Percentiles rank a stretch among this genome's conserved stretches.
phyloP scores from a whole-genome alignment of 441 rosid species.

The Sinapis alba region DNA sequence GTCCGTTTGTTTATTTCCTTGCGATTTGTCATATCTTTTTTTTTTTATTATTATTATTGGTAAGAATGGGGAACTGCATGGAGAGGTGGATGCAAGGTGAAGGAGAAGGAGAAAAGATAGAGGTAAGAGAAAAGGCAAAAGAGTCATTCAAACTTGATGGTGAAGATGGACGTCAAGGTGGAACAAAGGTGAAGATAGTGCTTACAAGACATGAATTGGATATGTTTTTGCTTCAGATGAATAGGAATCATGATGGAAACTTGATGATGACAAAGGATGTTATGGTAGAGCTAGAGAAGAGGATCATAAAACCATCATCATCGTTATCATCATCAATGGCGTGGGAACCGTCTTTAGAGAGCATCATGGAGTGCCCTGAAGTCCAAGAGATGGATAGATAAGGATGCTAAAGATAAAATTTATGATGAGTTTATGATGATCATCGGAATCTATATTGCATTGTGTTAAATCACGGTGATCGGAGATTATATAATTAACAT shows the following conservation, averaged over 20 bases:
- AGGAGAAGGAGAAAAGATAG: slow-evolving; percentile 34
- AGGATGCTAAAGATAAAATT: not conserved
- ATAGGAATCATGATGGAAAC: slow-evolving; percentile 38
- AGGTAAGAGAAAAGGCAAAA: slow-evolving; percentile 7
- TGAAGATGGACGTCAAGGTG: slow-evolving; percentile 30
- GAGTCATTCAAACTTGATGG: slow-evolving; percentile 24
- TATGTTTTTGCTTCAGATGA: slow-evolving; percentile 60
- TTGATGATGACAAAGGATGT: slow-evolving; percentile 49
- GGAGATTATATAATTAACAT: not conserved
- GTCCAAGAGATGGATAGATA: slow-evolving; percentile 48
- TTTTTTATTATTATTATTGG: not conserved
- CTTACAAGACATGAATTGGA: slow-evolving; percentile 76
- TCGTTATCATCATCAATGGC: slow-evolving; percentile 26
- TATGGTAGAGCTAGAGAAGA: slow-evolving; percentile 58
- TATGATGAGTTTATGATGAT: not conserved
- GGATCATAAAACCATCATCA: slow-evolving; percentile 31
- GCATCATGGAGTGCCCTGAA: slow-evolving; percentile 62
- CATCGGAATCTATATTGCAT: not conserved
- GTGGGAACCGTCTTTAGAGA: slow-evolving; percentile 83
- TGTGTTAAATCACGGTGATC: slow-evolving; percentile 8
- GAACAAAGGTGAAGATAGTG: slow-evolving; percentile 74
- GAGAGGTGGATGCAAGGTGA: slow-evolving; percentile 33
- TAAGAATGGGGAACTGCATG: slow-evolving; percentile 75
- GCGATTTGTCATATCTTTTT: not conserved
- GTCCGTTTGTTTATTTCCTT: slow-evolving; percentile 5